Evolutionary conservation across 352 stramenopile genomes (phyloP).

Genomic region (Pythium monospermum): DNA sequence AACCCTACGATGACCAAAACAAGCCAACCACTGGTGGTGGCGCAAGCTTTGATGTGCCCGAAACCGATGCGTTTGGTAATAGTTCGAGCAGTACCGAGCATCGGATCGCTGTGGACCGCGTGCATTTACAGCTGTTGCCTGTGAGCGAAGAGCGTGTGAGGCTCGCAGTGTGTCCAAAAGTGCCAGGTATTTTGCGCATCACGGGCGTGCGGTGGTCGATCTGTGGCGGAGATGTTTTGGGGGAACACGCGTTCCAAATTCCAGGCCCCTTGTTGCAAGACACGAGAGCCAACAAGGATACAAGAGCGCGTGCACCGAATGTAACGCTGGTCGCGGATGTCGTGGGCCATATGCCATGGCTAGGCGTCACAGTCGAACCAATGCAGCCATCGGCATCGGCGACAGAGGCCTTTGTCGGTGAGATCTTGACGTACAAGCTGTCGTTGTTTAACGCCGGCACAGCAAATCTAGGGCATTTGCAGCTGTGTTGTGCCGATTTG

Average conservation of each 20-base stretch:
- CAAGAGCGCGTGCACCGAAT: conserved; percentile 66
- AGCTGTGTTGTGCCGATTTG: conserved; percentile 64
- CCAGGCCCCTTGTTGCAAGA: conserved; percentile 77
- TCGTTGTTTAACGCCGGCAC: conserved; percentile 54
- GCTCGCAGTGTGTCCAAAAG: conserved; percentile 53
- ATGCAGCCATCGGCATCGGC: conserved; percentile 9
- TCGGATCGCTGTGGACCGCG: conserved; percentile 55
- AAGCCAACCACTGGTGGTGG: conserved; percentile 4
- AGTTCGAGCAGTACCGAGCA: conserved; percentile 15
- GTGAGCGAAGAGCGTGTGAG: conserved; percentile 74
- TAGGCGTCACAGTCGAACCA: conserved; percentile 59
- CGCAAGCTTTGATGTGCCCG: conserved; percentile 42
- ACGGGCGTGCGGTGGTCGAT: conserved; percentile 80
- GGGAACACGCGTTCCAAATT: conserved; percentile 78
- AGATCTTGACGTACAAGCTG: conserved; percentile 55
- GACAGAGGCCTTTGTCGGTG: conserved; percentile 48
- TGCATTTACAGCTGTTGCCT: conserved; percentile 72
- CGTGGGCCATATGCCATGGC: conserved; percentile 71
- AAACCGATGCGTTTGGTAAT: conserved; percentile 13
- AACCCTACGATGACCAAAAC: conserved; percentile 24
- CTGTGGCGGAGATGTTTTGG: conserved; percentile 72
- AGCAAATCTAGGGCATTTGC: conserved; percentile 40
- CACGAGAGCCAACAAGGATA: conserved; percentile 67
- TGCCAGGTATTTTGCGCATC: conserved; percentile 54
- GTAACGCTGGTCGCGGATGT: conserved; percentile 71